Evolutionary conservation across 257 asterid species (phyloP).

Genomic region (Craterostigma plantagineum): DNA sequence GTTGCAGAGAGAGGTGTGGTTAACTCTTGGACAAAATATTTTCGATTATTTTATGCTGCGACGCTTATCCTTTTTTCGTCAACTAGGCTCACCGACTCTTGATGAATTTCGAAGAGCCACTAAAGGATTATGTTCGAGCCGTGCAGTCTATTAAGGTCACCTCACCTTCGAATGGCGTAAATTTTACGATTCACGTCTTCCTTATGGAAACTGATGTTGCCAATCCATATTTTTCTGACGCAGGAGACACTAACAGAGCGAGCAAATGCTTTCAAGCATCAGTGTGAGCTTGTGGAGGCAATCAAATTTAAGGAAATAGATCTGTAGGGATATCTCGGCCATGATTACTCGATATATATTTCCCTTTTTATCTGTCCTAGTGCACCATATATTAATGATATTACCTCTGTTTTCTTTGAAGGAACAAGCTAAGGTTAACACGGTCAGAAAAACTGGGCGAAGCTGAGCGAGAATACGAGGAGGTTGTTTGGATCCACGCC

Average conservation of each 20-base stretch:
- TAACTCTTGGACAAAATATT: background rate
- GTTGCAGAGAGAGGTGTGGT: constrained; percentile 72
- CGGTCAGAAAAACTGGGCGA: constrained; percentile 74
- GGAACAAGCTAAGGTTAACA: constrained; percentile 75
- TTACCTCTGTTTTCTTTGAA: constrained; percentile 13
- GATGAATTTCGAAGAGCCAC: constrained; percentile 94
- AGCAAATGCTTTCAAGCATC: constrained; percentile 74
- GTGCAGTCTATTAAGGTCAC: constrained; percentile 93
- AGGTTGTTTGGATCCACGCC: constrained; percentile 21
- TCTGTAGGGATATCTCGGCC: constrained; percentile 28
- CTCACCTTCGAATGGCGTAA: constrained; percentile 6
- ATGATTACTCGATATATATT: constrained; percentile 1
- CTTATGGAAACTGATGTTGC: constrained; percentile 5
- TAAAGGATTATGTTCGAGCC: constrained; percentile 90
- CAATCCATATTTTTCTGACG: constrained; percentile 10
- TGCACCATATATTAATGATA: background rate
- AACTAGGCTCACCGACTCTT: constrained; percentile 80
- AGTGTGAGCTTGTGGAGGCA: constrained; percentile 74
- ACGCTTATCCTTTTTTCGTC: constrained; percentile 8
- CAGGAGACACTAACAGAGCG: constrained; percentile 90
- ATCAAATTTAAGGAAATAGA: constrained; percentile 96
- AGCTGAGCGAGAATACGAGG: constrained; percentile 79
- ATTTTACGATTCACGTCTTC: background rate
- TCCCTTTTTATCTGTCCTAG: background rate
- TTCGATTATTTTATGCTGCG: constrained; percentile 3